Conservation (phyloP, 163 green algal genomes). For the Coccomyxa subellipsoidea region DNA sequence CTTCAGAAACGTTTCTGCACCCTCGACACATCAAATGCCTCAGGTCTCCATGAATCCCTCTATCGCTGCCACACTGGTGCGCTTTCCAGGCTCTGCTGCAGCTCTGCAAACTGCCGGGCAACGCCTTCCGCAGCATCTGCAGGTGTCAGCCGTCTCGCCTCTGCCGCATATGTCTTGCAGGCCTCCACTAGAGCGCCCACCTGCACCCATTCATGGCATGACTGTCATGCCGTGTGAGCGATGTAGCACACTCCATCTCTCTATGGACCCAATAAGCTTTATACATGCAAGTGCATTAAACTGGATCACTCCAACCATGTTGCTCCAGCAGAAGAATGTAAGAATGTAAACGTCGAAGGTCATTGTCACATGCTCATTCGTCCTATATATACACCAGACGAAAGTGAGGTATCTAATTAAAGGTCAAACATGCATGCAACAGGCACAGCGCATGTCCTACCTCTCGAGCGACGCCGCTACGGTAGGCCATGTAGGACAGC, state of each 20-base stretch:
- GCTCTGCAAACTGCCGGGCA: conserved; percentile 1
- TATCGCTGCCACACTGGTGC: background rate
- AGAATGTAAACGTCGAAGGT: too few species aligned
- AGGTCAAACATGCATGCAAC: too few species aligned
- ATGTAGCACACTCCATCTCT: background rate
- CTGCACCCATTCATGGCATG: conserved; percentile 8
- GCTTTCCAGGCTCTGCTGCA: background rate
- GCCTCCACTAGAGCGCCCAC: conserved; percentile 32
- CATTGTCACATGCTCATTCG: too few species aligned
- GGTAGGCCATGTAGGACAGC: background rate
- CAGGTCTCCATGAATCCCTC: background rate
- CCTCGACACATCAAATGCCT: background rate
- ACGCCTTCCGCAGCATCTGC: conserved; percentile 24
- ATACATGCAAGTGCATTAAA: too few species aligned
- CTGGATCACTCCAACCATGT: too few species aligned
- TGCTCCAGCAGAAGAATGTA: too few species aligned
- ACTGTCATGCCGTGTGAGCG: background rate
- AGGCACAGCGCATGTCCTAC: too few species aligned
- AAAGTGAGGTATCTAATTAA: too few species aligned
- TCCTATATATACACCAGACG: too few species aligned
- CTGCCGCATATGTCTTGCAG: conserved; percentile 33
- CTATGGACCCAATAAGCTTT: background rate
- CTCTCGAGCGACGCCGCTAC: background rate
- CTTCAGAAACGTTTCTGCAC: too few species aligned
- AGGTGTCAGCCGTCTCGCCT: conserved; percentile 30